Evolutionary conservation across 2,329 filamentous ascomycete species (phyloP).

Genomic region (Talaromyces verruculosus): DNA sequence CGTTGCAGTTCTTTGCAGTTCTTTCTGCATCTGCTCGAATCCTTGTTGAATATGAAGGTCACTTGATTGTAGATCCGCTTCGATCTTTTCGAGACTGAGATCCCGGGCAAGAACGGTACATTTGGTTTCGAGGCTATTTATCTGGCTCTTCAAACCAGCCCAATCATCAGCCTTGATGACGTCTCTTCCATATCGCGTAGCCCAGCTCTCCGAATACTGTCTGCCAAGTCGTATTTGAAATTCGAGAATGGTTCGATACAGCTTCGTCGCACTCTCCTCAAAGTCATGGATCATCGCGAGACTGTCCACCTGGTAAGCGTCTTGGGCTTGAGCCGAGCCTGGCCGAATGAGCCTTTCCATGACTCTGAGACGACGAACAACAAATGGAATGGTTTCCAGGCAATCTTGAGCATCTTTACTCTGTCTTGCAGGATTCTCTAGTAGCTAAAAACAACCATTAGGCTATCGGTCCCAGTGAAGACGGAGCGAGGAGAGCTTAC

Average conservation of each 20-base stretch:
- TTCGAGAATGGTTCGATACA: slow-evolving; percentile 2
- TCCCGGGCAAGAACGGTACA: neutral
- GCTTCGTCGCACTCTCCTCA: neutral
- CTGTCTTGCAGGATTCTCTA: slow-evolving; percentile 3
- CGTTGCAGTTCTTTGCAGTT: neutral
- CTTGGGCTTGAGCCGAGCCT: neutral
- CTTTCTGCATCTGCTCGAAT: neutral
- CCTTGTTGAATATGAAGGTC: neutral
- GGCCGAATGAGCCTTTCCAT: slow-evolving; percentile 14
- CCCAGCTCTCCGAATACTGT: neutral
- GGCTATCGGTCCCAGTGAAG: neutral
- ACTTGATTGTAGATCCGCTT: neutral
- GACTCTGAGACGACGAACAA: slow-evolving; percentile 5
- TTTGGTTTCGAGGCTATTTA: neutral
- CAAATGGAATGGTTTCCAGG: slow-evolving; percentile 6
- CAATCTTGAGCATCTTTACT: slow-evolving; percentile 5
- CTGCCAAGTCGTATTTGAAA: neutral
- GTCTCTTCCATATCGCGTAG: slow-evolving; percentile 1
- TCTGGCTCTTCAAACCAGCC: neutral
- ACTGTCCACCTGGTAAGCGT: neutral
- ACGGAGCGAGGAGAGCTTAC: neutral
- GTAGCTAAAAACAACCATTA: neutral
- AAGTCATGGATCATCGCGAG: neutral
- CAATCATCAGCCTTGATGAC: slow-evolving; percentile 4
- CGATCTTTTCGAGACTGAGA: neutral